These are phyloP conservation scores for Austroboletus eburneus DNA, from an alignment of 768 basidiomycete genomes.

Conservation along the genomic window DNA sequence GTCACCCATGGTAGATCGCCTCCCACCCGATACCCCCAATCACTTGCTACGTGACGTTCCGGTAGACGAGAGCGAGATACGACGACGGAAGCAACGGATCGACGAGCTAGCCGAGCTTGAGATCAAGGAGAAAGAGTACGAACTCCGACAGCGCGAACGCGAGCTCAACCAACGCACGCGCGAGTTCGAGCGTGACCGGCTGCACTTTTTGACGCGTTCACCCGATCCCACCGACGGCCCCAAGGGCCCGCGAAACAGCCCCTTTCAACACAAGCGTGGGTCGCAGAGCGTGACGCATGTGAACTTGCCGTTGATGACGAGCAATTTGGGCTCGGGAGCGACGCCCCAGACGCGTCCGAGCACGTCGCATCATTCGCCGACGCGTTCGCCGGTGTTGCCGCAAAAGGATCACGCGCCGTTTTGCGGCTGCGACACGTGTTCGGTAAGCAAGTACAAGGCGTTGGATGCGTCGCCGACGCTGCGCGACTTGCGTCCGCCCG, in stretches of 20 bases:
- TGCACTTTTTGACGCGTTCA: conserved; percentile 36
- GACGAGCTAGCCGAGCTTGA: conserved; percentile 52
- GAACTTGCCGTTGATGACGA: conserved; percentile 15
- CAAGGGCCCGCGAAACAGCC: conserved; percentile 22
- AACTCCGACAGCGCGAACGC: conserved; percentile 48
- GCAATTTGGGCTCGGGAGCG: not conserved
- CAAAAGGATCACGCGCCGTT: conserved; percentile 50
- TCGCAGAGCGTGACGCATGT: conserved; percentile 29
- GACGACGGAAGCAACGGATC: conserved; percentile 37
- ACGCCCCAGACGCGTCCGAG: conserved; percentile 13
- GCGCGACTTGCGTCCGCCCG: conserved; percentile 39
- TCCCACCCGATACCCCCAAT: conserved; percentile 21
- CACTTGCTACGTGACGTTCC: conserved; percentile 15
- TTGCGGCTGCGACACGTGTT: conserved; percentile 66
- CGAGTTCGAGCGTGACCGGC: conserved; percentile 56
- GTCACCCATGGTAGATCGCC: conserved; percentile 33
- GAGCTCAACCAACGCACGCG: conserved; percentile 50
- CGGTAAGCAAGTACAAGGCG: conserved; percentile 50
- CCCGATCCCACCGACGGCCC: conserved; percentile 27
- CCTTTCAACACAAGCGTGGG: conserved; percentile 27
- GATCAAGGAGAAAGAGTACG: conserved; percentile 51
- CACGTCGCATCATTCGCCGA: conserved; percentile 27
- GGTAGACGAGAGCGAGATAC: conserved; percentile 23
- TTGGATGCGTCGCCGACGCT: conserved; percentile 24
- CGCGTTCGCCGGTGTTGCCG: conserved; percentile 25